Evolutionary conservation across 2,329 filamentous ascomycete species (phyloP).

Genomic region (Talaromyces sp.): DNA sequence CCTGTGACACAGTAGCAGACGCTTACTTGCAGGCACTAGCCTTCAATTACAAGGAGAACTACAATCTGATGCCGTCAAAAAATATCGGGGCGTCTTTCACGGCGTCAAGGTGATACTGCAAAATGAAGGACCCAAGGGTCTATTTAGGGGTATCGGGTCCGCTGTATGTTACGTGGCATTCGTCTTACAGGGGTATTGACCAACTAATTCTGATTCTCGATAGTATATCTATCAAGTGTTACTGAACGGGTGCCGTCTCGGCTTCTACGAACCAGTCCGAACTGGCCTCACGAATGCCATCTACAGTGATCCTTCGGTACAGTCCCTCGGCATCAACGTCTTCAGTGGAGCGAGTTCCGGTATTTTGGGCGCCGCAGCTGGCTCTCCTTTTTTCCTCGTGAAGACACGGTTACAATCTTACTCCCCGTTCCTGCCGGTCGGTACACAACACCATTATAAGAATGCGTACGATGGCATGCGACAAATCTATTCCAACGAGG

Average conservation of each 20-base stretch:
- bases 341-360: conserved; percentile 85
- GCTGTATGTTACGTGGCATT: conserved; percentile 49
- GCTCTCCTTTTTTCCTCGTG: conserved; percentile 94
- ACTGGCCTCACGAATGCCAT: conserved; percentile 62
- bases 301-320: conserved; percentile 66
- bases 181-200: background rate
- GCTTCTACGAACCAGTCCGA: conserved; percentile 96
- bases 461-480: conserved; percentile 78
- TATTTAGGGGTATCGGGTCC: conserved; percentile 83
- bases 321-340: conserved; percentile 88
- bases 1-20: background rate
- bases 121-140: conserved; percentile 79
- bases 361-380: conserved; percentile 84
- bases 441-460: conserved; percentile 90
- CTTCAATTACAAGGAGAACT: conserved; percentile 96
- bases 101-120: conserved; percentile 83
- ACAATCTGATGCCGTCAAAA: conserved; percentile 74
- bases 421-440: conserved; percentile 86
- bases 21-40: conserved; percentile 42
- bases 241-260: conserved; percentile 90
- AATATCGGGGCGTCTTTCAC: conserved; percentile 89
- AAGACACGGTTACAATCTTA: conserved; percentile 94
- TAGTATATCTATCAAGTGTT: conserved; percentile 92
- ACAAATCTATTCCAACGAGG: conserved; percentile 74
- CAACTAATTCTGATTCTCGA: background rate